phyloP scores from a whole-genome alignment of 768 basidiomycete genomes.

The Ephemerocybe angulata region DNA sequence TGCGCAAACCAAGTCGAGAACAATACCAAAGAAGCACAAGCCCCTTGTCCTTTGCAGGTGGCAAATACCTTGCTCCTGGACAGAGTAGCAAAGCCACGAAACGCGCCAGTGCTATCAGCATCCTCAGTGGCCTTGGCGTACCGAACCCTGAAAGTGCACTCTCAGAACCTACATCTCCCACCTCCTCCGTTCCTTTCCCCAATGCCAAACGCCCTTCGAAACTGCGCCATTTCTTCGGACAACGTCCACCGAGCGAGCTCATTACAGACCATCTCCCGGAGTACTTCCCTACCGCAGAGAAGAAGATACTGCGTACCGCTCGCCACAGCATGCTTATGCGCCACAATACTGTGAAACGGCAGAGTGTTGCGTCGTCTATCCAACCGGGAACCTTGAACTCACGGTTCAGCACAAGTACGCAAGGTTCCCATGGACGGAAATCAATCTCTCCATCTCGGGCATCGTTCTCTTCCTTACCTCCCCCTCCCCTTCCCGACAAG shows the following conservation, averaged over 20 bases:
- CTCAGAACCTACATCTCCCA: conserved; percentile 52
- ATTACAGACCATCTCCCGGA: conserved; percentile 93
- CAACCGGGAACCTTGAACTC: conserved; percentile 49
- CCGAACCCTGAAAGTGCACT: conserved; percentile 69
- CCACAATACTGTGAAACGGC: conserved; percentile 37
- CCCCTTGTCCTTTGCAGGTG: conserved; percentile 26
- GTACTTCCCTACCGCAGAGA: conserved; percentile 93
- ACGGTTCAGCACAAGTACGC: conserved; percentile 61
- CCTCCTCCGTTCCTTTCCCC: conserved; percentile 31
- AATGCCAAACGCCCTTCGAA: conserved; percentile 59
- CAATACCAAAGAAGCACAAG: conserved; percentile 40
- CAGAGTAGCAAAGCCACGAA: conserved; percentile 58
- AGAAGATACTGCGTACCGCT: conserved; percentile 84
- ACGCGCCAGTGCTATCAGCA: conserved; percentile 90
- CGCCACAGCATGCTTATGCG: conserved; percentile 81
- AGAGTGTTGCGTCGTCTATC: conserved; percentile 48
- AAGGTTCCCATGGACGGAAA: conserved; percentile 41
- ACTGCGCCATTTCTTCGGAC: conserved; percentile 94
- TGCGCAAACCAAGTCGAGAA: conserved; percentile 58
- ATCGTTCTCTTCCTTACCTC: conserved; percentile 46
- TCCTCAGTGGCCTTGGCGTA: conserved; percentile 91
- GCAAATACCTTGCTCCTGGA: conserved; percentile 19
- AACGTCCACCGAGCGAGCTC: conserved; percentile 94
- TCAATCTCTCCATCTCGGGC: conserved; percentile 44
- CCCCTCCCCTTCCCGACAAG: conserved; percentile 38